Base-by-base conservation (phyloP, 805 yeast genomes). In the Torulaspora microellipsoides region DNA sequence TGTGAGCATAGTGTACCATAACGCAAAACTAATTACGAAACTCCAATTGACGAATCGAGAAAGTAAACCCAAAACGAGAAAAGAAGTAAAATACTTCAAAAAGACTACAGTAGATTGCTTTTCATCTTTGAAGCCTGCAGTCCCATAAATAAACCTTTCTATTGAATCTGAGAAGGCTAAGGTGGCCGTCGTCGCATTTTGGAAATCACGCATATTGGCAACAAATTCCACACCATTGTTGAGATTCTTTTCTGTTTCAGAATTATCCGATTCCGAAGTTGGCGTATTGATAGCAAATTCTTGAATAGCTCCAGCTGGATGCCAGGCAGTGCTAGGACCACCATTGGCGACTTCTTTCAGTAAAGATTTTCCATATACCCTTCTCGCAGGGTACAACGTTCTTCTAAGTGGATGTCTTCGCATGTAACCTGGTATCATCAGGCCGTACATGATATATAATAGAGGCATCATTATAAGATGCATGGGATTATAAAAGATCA, bases 41-140 rank as follows among this genome's bases (percentile, higher is more conserved):
- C 76, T 72, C 85, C 93, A 81, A 2, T 90, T 88, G 33, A 81
- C 73, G 49, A 67, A 79, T 9, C 72, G 70, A 0, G 73, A 76
- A 3, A 76, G 60, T 0, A 73, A 43, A 14, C 78, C 64, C 4
- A 73, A 61, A 4, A 65, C 51, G 0, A 73, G 53, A 4, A 78
- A 71, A 10, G 70, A 47, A 15, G 49, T 38, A 31, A 72, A 63
- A 9, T 71, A 58, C 1, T 67, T 62, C 9, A 76, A 71, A 49
- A 77, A 76, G n/a, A 85, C 55, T 5, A 78, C 67, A 0, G 93
- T 82, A 0, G 93, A 77, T 20, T 70, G 62, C 36, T 76, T 70
- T 53, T 86, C 95, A 59, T 86, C 84, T 50, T 71, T 72, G 57
- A 87, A 87, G 8, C 83, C 83, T 25, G 84, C 84, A 4, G 82